Conservation (phyloP, 2,329 filamentous ascomycete genomes). For the Venturia asperata region DNA sequence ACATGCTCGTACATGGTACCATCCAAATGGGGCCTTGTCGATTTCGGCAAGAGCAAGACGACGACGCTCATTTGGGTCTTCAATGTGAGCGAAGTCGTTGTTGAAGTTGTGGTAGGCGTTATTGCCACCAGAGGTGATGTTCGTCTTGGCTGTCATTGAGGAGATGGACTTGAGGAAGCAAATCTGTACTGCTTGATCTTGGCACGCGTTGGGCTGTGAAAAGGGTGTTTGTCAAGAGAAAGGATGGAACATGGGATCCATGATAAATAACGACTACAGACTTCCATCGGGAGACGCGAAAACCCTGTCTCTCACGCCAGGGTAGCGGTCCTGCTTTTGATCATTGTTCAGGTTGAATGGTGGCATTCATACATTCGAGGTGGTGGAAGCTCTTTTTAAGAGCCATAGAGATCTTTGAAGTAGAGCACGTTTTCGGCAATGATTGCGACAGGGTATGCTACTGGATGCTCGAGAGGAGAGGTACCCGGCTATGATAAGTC, state of each 20-base stretch:
- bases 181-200: neutral
- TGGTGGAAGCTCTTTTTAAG: neutral
- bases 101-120: slow-evolving; percentile 18
- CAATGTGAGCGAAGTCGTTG: slow-evolving; percentile 34
- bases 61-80: slow-evolving; percentile 70
- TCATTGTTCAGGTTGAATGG: neutral
- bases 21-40: slow-evolving; percentile 73
- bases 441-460: neutral
- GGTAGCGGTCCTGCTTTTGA: neutral
- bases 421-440: neutral
- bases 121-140: slow-evolving; percentile 12
- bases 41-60: slow-evolving; percentile 74
- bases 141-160: slow-evolving; percentile 2
- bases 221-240: neutral
- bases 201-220: neutral
- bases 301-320: neutral
- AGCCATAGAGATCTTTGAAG: neutral
- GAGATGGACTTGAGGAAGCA: neutral
- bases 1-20: slow-evolving; percentile 71
- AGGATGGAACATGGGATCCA: neutral
- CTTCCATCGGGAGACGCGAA: neutral
- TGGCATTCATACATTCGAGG: neutral
- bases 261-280: neutral
- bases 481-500: neutral
- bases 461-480: neutral